Base-by-base conservation (phyloP, 2,329 filamentous ascomycete genomes). In the Epichloe hybrida region DNA sequence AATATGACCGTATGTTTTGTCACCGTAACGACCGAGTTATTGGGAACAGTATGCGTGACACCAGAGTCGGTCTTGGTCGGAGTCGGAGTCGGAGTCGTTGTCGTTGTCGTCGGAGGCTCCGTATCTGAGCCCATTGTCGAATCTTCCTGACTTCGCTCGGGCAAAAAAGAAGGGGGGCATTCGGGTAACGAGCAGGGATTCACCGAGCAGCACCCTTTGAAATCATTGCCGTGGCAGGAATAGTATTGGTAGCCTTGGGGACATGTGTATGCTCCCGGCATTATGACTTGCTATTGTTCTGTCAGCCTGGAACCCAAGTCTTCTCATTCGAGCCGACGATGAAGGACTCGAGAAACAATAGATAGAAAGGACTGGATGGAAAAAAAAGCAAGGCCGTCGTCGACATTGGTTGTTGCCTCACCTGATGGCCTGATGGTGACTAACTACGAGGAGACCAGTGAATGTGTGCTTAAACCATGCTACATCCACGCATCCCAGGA, bases 161-260 rank as follows among this genome's bases (percentile, higher is more conserved):
- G 51, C 69, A 72, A 6, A 17, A 27, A 35, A 51, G 54, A 3
- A 27, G 31, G 42, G 21, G 50, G 37, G 20, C 41, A 53, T 9
- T 20, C 39, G 9, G 50, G 43, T 46, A 61, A 48, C 4, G 54
- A 50, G 57, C 75, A 78, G 15, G 73, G 67, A 53, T 74, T 59
- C 13, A 65, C 58, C 13, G 62, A 58, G 58, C 74, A 78, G 56
- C 76, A 78, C 17, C 72, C 74, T 3, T 48, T 51, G 55, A 70
- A 74, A 35, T 55, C 54, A 55, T 61, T 68, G 46, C 48, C 39
- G 13, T 46, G 52, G 55, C 72, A 77, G 23, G 53, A 47, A 55
- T 70, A 75, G 54, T 63, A 73, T 34, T 48, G 35, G 20, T 55
- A 56, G 52, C 62, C 64, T 7, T 51, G 3, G 6, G 60, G 53